A percentile compares a stretch with the other conserved stretches of the same genome.
phyloP scores from a whole-genome alignment of 108 stramenopile species.

The Cyclotella kingstonii region DNA sequence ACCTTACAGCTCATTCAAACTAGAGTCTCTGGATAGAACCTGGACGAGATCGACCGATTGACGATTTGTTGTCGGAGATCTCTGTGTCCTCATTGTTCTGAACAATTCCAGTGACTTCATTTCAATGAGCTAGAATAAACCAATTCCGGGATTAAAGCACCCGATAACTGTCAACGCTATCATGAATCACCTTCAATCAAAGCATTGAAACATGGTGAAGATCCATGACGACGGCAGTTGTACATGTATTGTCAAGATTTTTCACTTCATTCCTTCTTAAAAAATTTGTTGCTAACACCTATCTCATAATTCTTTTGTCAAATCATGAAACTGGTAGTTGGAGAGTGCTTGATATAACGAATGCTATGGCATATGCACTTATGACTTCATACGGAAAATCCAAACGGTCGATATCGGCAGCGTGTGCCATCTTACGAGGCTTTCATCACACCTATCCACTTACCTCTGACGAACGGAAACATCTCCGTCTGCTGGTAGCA shows the following conservation, averaged over 20 bases:
- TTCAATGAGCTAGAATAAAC: conserved; percentile 86
- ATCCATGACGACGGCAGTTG: conserved; percentile 81
- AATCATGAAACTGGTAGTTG: conserved; percentile 51
- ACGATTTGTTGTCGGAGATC: conserved; percentile 83
- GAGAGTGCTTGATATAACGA: conserved; percentile 78
- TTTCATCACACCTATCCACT: conserved; percentile 65
- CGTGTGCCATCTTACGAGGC: conserved; percentile 77
- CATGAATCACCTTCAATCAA: conserved; percentile 53
- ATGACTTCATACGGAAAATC: conserved; percentile 72
- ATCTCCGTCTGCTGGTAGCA: conserved; percentile 69
- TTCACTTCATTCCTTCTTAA: background rate
- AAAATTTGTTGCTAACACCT: background rate
- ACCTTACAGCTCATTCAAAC: conserved; percentile 55
- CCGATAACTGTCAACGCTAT: conserved; percentile 88
- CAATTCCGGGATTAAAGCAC: conserved; percentile 88
- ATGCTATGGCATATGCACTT: conserved; percentile 87
- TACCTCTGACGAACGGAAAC: conserved; percentile 59
- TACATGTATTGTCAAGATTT: conserved; percentile 43
- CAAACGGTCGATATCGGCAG: conserved; percentile 65
- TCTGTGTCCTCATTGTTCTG: conserved; percentile 32
- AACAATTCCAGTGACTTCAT: conserved; percentile 76
- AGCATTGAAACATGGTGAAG: conserved; percentile 30
- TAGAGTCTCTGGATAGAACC: conserved; percentile 68
- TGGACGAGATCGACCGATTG: conserved; percentile 80
- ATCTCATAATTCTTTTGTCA: conserved; percentile 17